A percentile compares a stretch with the other conserved stretches of the same genome.
These are phyloP conservation scores for Aspergillus sp. DNA, from an alignment of 2,329 filamentous ascomycete genomes.

Conservation along the genomic window DNA sequence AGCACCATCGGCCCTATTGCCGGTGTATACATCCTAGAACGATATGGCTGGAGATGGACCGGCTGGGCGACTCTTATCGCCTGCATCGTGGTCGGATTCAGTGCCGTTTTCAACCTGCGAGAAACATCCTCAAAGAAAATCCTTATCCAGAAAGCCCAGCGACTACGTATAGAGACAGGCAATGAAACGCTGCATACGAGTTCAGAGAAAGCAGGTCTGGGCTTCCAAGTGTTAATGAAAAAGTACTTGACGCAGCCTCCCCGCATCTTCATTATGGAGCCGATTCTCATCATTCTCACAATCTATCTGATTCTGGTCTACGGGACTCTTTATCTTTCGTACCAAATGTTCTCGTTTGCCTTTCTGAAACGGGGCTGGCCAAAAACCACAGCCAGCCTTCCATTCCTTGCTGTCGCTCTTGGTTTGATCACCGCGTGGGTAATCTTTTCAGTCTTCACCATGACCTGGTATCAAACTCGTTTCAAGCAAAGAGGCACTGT, in stretches of 20 bases:
- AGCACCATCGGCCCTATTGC: conserved; percentile 47
- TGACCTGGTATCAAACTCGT: conserved; percentile 24
- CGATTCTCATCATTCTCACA: conserved; percentile 43
- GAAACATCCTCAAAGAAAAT: conserved; percentile 49
- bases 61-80: conserved; percentile 53
- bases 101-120: conserved; percentile 43
- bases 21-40: conserved; percentile 47
- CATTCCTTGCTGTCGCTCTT: conserved; percentile 42
- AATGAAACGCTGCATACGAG: conserved; percentile 45
- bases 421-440: conserved; percentile 34
- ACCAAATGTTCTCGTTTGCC: conserved; percentile 32
- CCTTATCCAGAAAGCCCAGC: conserved; percentile 43
- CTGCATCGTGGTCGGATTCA: conserved; percentile 34
- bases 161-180: conserved; percentile 31
- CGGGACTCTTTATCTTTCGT: conserved; percentile 24
- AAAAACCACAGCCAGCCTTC: conserved; percentile 38
- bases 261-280: conserved; percentile 42
- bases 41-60: conserved; percentile 55
- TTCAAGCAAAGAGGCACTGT: conserved; percentile 13
- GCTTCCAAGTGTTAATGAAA: conserved; percentile 26
- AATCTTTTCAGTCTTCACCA: conserved; percentile 26
- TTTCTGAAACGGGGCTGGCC: conserved; percentile 39
- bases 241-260: conserved; percentile 39
- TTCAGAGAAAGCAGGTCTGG: conserved; percentile 34
- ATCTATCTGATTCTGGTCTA: conserved; percentile 35